A percentile compares a stretch with the other conserved stretches of the same genome.
phyloP scores from a whole-genome alignment of 768 basidiomycete genomes.

The Gymnopilus junonius region DNA sequence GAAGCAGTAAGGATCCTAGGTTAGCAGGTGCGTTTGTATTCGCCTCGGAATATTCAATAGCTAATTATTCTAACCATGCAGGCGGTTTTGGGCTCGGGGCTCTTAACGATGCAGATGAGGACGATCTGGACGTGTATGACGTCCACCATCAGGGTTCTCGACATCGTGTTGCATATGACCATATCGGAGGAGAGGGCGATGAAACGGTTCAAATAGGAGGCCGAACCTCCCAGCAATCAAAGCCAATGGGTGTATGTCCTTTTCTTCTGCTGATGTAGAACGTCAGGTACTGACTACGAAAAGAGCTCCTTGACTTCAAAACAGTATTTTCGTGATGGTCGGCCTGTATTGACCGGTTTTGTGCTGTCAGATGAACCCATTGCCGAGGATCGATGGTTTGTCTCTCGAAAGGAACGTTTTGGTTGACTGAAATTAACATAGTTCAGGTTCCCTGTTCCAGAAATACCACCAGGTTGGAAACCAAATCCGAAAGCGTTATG shows the following conservation, averaged over 20 bases:
- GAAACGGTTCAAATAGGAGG: conserved; percentile 51
- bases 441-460: conserved; percentile 81
- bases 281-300: conserved; percentile 11
- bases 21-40: conserved; percentile 52
- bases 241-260: conserved; percentile 33
- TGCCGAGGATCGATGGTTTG: conserved; percentile 71
- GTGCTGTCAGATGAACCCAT: conserved; percentile 67
- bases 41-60: background rate
- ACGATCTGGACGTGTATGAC: conserved; percentile 88
- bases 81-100: conserved; percentile 91
- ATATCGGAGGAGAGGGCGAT: conserved; percentile 66
- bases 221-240: conserved; percentile 24
- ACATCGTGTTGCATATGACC: conserved; percentile 68
- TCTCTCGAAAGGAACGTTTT: conserved; percentile 6
- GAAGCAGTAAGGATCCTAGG: conserved; percentile 47
- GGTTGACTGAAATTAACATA: background rate
- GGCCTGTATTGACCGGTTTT: conserved; percentile 77
- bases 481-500: conserved; percentile 85
- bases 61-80: conserved; percentile 27
- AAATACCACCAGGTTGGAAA: conserved; percentile 83
- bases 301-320: conserved; percentile 37
- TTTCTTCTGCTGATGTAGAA: background rate
- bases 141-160: conserved; percentile 37
- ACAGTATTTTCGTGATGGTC: conserved; percentile 73
- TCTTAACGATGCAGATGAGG: conserved; percentile 92